Base-by-base conservation (phyloP, 176 grass and related monocot genomes). In the Themeda triandra region DNA sequence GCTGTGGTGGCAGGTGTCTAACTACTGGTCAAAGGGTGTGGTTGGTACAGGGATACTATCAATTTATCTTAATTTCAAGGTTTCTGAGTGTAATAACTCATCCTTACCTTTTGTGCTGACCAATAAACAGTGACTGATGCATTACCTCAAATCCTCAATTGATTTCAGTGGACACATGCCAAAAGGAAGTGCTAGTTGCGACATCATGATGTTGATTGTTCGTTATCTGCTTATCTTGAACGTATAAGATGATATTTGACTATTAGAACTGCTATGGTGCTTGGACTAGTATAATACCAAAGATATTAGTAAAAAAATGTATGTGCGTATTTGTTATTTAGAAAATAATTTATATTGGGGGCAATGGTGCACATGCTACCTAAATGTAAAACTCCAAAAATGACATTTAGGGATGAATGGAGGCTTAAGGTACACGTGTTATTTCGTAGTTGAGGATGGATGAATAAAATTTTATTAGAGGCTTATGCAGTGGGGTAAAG, bases 1-100 rank as follows among this genome's bases (percentile, higher is more conserved):
- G 31, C 2, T 0, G 4, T 33, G 1, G 25, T 81, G 2, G 5
- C 73, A 31, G 24, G 69, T 7, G 8, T 63, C 25, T 86, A 86
- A 35, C 11, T 46, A 13, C 31, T 39, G 19, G 69, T 86, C 68
- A 73, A 80, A 80, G 28, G 23, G 33, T 58, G 63, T 60, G 10
- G 46, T 64, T 86, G n/a, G 31, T 40, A 51, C 80, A n/a, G 40
- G 29, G 39, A 46, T 86, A n/a, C n/a, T n/a, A 35, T n/a, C 2
- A 19, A 12, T 29, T 5, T 53, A 40, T 80, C 33, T 66, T 66
- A 10, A 15, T 73, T 71, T 25, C 37, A 33, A 31, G 58, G 31
- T 80, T 86, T 65, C 40, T 29, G 19, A 23, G 1, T 39, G 15
- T 70, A 27, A 70, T 86, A 48, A 21, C 71, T 63, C 14, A 63